A percentile compares a stretch with the other conserved stretches of the same genome.
These are phyloP conservation scores for Candida awuae DNA, from an alignment of 805 yeast species.

Conservation along the genomic window DNA sequence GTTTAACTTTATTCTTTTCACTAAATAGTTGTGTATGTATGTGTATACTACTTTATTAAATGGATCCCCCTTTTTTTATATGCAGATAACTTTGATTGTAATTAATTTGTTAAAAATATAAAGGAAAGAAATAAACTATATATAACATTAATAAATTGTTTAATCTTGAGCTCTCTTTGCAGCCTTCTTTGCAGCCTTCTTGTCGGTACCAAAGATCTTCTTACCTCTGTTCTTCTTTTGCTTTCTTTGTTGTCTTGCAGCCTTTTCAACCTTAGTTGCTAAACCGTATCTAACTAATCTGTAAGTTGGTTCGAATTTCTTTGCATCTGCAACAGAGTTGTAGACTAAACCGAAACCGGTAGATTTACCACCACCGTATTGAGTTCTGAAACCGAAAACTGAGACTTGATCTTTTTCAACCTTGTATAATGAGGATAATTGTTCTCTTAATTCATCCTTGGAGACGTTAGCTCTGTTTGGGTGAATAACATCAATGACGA, in stretches of 20 bases:
- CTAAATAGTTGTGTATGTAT: too few species aligned
- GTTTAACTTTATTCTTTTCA: background rate
- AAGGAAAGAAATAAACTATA: background rate
- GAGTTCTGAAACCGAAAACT: constrained; percentile 99
- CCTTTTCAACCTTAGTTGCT: constrained; percentile 91
- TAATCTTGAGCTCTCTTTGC: constrained; percentile 88
- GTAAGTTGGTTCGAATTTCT: constrained; percentile 98
- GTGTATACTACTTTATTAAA: too few species aligned
- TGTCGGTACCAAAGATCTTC: constrained; percentile 98
- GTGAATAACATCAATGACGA: constrained; percentile 98
- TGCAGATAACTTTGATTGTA: too few species aligned
- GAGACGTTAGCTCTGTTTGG: constrained; percentile 99
- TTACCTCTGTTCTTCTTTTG: constrained; percentile 99
- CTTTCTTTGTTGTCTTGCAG: constrained; percentile 99
- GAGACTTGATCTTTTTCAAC: constrained; percentile 67
- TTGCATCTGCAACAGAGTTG: constrained; percentile 96
- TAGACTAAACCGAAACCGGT: constrained; percentile 98
- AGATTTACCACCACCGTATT: constrained; percentile 99
- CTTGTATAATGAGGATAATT: constrained; percentile 53
- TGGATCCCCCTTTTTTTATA: background rate
- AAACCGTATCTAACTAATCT: constrained; percentile 98
- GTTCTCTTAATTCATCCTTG: constrained; percentile 95
- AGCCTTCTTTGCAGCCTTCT: constrained; percentile 84
- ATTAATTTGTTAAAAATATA: constrained; percentile 1
- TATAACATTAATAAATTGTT: constrained; percentile 15